Conservation (phyloP, 306 rosid genomes). For the Neltuma alba region DNA sequence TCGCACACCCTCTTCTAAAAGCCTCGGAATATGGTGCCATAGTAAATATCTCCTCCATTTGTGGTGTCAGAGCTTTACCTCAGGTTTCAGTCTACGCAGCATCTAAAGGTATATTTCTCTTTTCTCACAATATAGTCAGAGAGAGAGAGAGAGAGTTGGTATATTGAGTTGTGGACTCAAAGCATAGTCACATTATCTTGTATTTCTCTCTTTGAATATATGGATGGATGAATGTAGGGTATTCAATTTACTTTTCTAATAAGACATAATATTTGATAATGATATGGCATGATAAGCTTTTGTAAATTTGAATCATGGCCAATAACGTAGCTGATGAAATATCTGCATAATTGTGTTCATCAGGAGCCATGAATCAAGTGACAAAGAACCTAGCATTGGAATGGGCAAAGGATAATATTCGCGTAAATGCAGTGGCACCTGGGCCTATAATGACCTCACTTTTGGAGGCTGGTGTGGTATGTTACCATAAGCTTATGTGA, state of each 20-base stretch:
- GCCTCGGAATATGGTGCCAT: neutral
- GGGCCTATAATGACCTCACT: neutral
- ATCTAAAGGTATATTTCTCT: neutral
- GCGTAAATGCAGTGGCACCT: neutral
- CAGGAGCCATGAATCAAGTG: neutral
- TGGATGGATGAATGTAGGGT: too few species aligned
- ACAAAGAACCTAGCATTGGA: neutral
- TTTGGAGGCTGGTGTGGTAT: neutral
- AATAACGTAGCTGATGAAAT: neutral
- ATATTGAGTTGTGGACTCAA: too few species aligned
- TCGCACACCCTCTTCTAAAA: neutral
- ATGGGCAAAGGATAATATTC: neutral
- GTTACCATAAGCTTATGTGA: neutral
- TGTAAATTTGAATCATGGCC: neutral
- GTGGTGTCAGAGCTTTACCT: neutral
- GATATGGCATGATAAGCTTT: neutral
- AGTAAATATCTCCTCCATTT: neutral
- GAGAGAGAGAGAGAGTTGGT: too few species aligned
- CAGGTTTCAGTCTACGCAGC: neutral
- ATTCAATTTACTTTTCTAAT: too few species aligned
- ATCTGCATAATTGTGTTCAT: neutral
- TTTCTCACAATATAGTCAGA: too few species aligned
- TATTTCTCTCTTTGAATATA: neutral
- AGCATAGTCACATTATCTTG: neutral
- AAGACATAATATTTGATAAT: neutral